These are phyloP conservation scores for Kodamaea sp. DNA, from an alignment of 1,139 yeast species.

Conservation along the genomic window DNA sequence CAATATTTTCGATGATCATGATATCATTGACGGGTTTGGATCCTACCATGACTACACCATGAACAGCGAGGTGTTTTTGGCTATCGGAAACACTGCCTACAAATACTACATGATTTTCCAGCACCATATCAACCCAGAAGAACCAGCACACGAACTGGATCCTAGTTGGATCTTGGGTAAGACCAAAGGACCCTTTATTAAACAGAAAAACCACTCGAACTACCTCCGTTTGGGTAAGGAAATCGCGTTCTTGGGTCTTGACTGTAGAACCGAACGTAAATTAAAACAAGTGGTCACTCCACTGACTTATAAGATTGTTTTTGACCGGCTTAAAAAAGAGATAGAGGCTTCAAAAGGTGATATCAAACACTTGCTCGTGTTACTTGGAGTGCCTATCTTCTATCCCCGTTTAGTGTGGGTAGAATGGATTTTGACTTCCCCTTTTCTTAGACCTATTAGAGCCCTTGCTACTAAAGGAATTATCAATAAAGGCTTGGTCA, in stretches of 20 bases:
- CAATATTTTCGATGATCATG: constrained; percentile 88
- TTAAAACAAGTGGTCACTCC: constrained; percentile 56
- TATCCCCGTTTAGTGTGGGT: constrained; percentile 93
- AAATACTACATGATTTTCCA: constrained; percentile 89
- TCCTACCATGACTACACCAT: constrained; percentile 78
- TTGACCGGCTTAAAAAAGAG: constrained; percentile 60
- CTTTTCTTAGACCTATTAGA: constrained; percentile 63
- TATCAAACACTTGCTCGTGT: constrained; percentile 72
- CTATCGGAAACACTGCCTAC: constrained; percentile 77
- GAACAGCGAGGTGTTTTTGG: constrained; percentile 64
- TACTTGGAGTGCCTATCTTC: constrained; percentile 93
- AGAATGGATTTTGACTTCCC: constrained; percentile 69
- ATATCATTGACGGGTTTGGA: constrained; percentile 94
- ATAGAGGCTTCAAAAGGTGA: constrained; percentile 48
- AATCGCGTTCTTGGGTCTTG: constrained; percentile 74
- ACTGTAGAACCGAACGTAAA: constrained; percentile 89
- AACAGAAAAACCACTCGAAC: constrained; percentile 63
- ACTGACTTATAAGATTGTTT: constrained; percentile 60
- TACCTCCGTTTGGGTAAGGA: constrained; percentile 74
- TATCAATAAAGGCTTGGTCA: constrained; percentile 68
- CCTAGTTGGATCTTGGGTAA: constrained; percentile 60
- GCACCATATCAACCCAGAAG: constrained; percentile 66
- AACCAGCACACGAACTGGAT: constrained; percentile 42
- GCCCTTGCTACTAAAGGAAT: constrained; percentile 69
- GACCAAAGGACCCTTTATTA: constrained; percentile 64